Conservation (phyloP, 1,284 basidiomycete species). For the Moesziomyces globuligerus region DNA sequence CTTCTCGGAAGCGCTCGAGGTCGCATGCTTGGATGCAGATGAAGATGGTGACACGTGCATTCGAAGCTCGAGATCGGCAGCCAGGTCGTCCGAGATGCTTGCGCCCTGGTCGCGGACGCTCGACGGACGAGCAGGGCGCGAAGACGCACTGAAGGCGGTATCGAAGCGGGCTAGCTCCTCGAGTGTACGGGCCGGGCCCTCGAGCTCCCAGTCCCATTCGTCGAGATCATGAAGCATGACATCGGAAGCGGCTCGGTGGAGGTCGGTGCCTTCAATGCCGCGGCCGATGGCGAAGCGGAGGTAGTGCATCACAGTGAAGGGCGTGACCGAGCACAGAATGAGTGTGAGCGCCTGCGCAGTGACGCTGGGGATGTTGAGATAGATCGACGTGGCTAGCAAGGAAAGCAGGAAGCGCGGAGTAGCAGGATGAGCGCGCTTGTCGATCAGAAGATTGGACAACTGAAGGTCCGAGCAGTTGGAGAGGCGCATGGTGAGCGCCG, state of each 20-base stretch:
- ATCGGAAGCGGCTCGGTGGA: constrained; percentile 37
- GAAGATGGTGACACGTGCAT: constrained; percentile 11
- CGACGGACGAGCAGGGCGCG: neutral
- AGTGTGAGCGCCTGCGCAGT: constrained; percentile 79
- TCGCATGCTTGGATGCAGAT: constrained; percentile 1
- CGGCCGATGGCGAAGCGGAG: constrained; percentile 84
- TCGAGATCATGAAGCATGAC: constrained; percentile 31
- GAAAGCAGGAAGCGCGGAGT: constrained; percentile 85
- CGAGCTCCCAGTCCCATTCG: constrained; percentile 70
- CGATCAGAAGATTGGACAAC: constrained; percentile 53
- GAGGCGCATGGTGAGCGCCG: constrained; percentile 71
- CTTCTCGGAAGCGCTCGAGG: too few relatives aligned
- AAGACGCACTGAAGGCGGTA: constrained; percentile 1
- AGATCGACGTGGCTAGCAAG: constrained; percentile 84
- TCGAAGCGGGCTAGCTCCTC: constrained; percentile 38
- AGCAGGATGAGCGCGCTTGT: constrained; percentile 73
- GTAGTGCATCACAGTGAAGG: constrained; percentile 80
- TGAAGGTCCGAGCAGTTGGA: constrained; percentile 71
- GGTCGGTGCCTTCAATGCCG: constrained; percentile 72
- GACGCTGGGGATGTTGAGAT: constrained; percentile 82
- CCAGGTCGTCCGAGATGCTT: constrained; percentile 59
- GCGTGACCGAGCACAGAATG: constrained; percentile 81
- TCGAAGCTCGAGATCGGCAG: constrained; percentile 16
- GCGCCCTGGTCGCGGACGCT: neutral
- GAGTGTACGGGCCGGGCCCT: constrained; percentile 70